Conservation (phyloP, 495 filamentous ascomycete genomes). For the Aspergillus bridgeri region DNA sequence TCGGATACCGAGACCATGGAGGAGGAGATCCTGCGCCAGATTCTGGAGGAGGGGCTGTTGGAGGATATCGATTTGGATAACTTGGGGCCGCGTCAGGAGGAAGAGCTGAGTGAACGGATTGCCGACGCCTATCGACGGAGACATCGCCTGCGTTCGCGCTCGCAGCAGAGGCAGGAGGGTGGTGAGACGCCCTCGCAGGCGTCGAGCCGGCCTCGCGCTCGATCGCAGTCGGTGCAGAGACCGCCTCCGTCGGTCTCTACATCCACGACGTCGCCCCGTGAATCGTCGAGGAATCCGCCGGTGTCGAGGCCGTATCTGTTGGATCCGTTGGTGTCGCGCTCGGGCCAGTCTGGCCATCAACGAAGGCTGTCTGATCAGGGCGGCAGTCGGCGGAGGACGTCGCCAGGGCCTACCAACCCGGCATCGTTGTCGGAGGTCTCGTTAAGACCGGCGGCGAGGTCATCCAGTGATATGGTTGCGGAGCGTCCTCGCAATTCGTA, state of each 20-base stretch:
- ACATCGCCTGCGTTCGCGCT: slow-evolving; percentile 46
- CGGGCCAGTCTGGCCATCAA: slow-evolving; percentile 34
- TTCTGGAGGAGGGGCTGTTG: slow-evolving; percentile 80
- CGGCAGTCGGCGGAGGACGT: slow-evolving; percentile 31
- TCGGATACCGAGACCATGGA: slow-evolving; percentile 80
- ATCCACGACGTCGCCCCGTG: slow-evolving; percentile 4
- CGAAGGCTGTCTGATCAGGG: slow-evolving; percentile 52
- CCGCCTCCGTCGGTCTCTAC: slow-evolving; percentile 11
- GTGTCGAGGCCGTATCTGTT: slow-evolving; percentile 55
- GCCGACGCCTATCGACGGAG: slow-evolving; percentile 78
- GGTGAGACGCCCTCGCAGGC: slow-evolving; percentile 11
- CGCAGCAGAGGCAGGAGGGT: slow-evolving; percentile 30
- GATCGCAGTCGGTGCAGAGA: slow-evolving; percentile 36
- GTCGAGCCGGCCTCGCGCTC: slow-evolving; percentile 25
- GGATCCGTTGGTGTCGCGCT: slow-evolving; percentile 37
- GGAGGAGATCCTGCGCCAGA: slow-evolving; percentile 84
- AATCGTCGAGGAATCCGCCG: slow-evolving; percentile 43
- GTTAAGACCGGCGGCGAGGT: slow-evolving; percentile 35
- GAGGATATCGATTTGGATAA: slow-evolving; percentile 83
- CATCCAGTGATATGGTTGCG: slow-evolving; percentile 42
- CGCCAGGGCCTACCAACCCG: slow-evolving; percentile 30
- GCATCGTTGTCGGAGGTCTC: slow-evolving; percentile 39
- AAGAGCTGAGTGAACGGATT: slow-evolving; percentile 83
- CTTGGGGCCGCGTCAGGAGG: slow-evolving; percentile 70
- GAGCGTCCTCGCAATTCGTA: slow-evolving; percentile 34